Base-by-base conservation (phyloP, 2,329 filamentous ascomycete species). In the Cytospora chrysosperma region DNA sequence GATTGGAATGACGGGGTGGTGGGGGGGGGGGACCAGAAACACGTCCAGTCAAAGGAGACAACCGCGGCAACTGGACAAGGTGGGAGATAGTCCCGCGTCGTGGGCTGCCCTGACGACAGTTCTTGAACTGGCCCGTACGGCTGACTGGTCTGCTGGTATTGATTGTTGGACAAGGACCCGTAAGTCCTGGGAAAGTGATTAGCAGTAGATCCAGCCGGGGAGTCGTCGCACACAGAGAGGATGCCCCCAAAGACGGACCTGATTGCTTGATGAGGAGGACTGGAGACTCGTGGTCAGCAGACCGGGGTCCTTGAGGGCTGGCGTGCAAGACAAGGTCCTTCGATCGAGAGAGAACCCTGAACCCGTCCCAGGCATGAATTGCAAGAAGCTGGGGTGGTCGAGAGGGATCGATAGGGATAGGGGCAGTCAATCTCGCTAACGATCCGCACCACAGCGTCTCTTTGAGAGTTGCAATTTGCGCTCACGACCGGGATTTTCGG, bases 391-490 rank as follows among this genome's bases (percentile, higher is more conserved):
- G 72, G 72, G 70, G 69, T 69, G 67, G 69, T 69, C 68, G 65
- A 70, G 69, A 66, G 69, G 70, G 51, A 59, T 61, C 43, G 64
- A 75, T 74, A 73, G 72, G 72, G 70, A 71, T 66, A 66, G 70
- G 71, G 43, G 43, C 43, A 47, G 43, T 47, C 72, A 78, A 78
- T 78, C 69, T 78, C 76, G 75, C 75, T 78, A 78, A 75, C 69
- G 71, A 70, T 69, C 70, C 70, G 70, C 69, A 70, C 70, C 61
- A 69, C 62, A 67, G 65, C 67, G 69, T 70, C 67, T 68, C 69
- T 69, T 65, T 66, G 60, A 68, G 66, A 68, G 59, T 28, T 56
- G 62, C 70, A 73, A 73, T 72, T 74, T 73, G 71, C 67, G 69
- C 65, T 65, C 53, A 52, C 55, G 63, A 66, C 68, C 67, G 65